Conservation (phyloP, 2,329 filamentous ascomycete species). For the Coniella lustricola region DNA sequence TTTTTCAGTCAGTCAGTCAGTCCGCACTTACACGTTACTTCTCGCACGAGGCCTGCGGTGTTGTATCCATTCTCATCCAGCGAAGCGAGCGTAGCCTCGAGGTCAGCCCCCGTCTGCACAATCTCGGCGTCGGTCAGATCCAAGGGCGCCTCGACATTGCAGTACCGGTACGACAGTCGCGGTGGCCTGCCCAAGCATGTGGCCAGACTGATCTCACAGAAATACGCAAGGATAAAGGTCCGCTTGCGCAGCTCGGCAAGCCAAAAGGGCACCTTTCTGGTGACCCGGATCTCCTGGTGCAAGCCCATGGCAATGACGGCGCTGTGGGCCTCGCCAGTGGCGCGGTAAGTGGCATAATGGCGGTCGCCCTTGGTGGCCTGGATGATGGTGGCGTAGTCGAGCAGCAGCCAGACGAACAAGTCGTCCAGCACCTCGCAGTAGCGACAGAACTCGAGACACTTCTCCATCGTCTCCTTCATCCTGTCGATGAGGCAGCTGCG, state of each 20-base stretch:
- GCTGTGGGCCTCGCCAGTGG: constrained; percentile 24
- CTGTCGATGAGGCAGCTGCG: constrained; percentile 22
- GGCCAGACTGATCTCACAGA: constrained; percentile 24
- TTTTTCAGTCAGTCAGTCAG: no score
- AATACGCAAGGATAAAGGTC: constrained; percentile 22
- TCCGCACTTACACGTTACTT: constrained; percentile 15
- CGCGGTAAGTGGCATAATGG: constrained; percentile 25
- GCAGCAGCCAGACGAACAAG: constrained; percentile 26
- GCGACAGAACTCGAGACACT: constrained; percentile 26
- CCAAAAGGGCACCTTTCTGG: constrained; percentile 25
- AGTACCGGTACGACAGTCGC: constrained; percentile 27
- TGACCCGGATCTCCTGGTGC: constrained; percentile 25
- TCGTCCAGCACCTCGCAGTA: constrained; percentile 27
- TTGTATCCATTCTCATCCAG: constrained; percentile 26
- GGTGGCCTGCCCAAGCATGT: constrained; percentile 28
- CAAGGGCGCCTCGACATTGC: constrained; percentile 23
- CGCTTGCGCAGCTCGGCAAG: constrained; percentile 25
- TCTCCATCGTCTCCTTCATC: constrained; percentile 23
- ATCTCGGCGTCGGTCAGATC: constrained; percentile 25
- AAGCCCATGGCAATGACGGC: constrained; percentile 27
- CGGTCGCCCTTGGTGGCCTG: constrained; percentile 22
- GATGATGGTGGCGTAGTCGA: constrained; percentile 21
- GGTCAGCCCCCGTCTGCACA: constrained; percentile 21
- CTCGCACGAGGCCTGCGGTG: constrained; percentile 18
- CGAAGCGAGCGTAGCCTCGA: constrained; percentile 20